phyloP scores from a whole-genome alignment of 1,139 yeast genomes.

The Blastobotrys raffinosifermentans region DNA sequence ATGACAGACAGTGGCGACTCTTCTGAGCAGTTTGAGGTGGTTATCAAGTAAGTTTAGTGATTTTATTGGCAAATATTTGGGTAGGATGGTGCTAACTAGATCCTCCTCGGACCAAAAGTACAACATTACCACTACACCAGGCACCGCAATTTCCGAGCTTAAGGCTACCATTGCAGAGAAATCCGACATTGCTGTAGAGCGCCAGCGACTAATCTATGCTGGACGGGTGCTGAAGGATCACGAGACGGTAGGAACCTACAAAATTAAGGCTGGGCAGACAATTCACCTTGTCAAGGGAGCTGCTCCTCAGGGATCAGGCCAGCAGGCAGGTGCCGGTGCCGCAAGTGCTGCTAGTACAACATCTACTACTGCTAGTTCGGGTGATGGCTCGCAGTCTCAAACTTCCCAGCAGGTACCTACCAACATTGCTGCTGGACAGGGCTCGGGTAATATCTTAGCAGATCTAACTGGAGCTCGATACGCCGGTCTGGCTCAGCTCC shows the following conservation, averaged over 20 bases:
- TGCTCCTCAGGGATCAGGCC: constrained; percentile 29
- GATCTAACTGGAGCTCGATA: constrained; percentile 93
- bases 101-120: constrained; percentile 76
- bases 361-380: constrained; percentile 17
- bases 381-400: constrained; percentile 24
- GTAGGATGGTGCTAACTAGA: constrained; percentile 15
- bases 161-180: constrained; percentile 57
- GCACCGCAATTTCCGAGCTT: constrained; percentile 58
- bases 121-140: constrained; percentile 51
- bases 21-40: background rate
- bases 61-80: background rate
- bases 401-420: constrained; percentile 46
- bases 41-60: constrained; percentile 2
- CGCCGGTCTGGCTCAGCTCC: constrained; percentile 86
- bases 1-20: no score
- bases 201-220: constrained; percentile 85
- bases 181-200: constrained; percentile 61
- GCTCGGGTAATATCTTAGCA: constrained; percentile 83
- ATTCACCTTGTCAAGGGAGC: constrained; percentile 76
- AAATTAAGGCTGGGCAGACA: constrained; percentile 80
- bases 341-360: constrained; percentile 16
- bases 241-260: constrained; percentile 68
- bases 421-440: constrained; percentile 81
- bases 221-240: constrained; percentile 88
- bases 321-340: constrained; percentile 22